A percentile compares a stretch with the other conserved stretches of the same genome.
phyloP scores from a whole-genome alignment of 2,329 filamentous ascomycete genomes.

The Sporothrix schenckii region DNA sequence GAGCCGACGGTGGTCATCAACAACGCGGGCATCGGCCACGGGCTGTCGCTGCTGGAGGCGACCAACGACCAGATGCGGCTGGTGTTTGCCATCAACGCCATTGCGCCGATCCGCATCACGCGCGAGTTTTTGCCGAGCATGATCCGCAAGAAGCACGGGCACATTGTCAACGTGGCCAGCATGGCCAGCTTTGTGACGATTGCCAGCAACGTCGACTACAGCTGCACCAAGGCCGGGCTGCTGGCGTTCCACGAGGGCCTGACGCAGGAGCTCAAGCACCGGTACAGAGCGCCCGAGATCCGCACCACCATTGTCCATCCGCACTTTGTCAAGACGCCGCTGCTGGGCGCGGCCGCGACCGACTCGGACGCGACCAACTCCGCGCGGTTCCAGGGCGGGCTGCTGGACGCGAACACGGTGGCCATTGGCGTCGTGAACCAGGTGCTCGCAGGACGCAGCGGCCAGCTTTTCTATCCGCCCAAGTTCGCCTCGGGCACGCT shows the following conservation, averaged over 20 bases:
- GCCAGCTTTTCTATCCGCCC: constrained; percentile 59
- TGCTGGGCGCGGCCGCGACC: constrained; percentile 54
- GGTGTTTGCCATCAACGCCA: constrained; percentile 71
- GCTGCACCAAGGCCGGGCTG: constrained; percentile 66
- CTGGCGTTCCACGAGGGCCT: constrained; percentile 70
- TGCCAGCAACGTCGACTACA: constrained; percentile 66
- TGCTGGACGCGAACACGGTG: constrained; percentile 63
- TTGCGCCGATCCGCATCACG: constrained; percentile 64
- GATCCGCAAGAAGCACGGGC: constrained; percentile 66
- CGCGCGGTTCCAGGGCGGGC: constrained; percentile 62
- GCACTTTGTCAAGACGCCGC: constrained; percentile 30
- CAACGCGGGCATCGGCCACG: constrained; percentile 67
- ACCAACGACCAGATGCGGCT: constrained; percentile 51
- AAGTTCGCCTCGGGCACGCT: constrained; percentile 48
- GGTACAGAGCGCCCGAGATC: constrained; percentile 65
- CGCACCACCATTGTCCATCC: constrained; percentile 50
- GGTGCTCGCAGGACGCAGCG: constrained; percentile 60
- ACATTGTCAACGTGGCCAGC: constrained; percentile 70
- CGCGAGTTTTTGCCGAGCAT: constrained; percentile 70
- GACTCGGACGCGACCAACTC: constrained; percentile 42
- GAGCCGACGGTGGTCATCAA: constrained; percentile 71
- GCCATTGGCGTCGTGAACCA: constrained; percentile 65
- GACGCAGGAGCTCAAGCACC: constrained; percentile 58
- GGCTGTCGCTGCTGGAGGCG: constrained; percentile 62
- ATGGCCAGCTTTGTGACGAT: constrained; percentile 63